Percentiles rank a stretch among this genome's conserved stretches.
phyloP scores from a whole-genome alignment of 495 filamentous ascomycete genomes.

The Penicillium samsonianum region DNA sequence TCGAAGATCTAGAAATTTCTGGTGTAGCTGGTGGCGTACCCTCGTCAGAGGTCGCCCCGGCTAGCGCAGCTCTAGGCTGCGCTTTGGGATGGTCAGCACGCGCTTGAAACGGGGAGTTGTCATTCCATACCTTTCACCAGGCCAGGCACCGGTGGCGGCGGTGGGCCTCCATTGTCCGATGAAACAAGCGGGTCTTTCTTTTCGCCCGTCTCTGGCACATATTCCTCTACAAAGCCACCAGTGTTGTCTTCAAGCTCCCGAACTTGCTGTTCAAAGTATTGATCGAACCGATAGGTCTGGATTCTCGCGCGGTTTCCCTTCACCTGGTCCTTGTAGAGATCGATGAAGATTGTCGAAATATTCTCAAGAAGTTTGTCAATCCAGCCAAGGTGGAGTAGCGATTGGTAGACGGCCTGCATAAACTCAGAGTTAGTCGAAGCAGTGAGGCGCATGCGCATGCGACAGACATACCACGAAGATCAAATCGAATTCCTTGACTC shows the following conservation, averaged over 20 bases:
- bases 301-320: conserved; percentile 76
- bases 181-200: conserved; percentile 49
- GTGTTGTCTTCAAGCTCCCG: conserved; percentile 72
- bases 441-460: conserved; percentile 13
- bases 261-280: conserved; percentile 92
- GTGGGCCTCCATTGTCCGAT: conserved; percentile 52
- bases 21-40: conserved; percentile 68
- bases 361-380: conserved; percentile 96
- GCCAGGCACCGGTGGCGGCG: conserved; percentile 57
- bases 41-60: conserved; percentile 49
- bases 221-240: conserved; percentile 36
- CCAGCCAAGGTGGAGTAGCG: conserved; percentile 91
- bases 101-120: conserved; percentile 24
- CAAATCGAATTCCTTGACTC: conserved; percentile 84
- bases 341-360: conserved; percentile 83
- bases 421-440: conserved; percentile 24
- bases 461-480: conserved; percentile 84
- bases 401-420: conserved; percentile 90
- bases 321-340: conserved; percentile 84
- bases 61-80: conserved; percentile 51
- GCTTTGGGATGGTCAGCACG: conserved; percentile 38
- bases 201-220: conserved; percentile 29
- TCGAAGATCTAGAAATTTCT: conserved; percentile 75
- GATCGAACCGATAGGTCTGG: conserved; percentile 76
- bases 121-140: conserved; percentile 49